Evolutionary conservation across 129 eudicot species (phyloP).

Genomic region (Apium graveolens): DNA sequence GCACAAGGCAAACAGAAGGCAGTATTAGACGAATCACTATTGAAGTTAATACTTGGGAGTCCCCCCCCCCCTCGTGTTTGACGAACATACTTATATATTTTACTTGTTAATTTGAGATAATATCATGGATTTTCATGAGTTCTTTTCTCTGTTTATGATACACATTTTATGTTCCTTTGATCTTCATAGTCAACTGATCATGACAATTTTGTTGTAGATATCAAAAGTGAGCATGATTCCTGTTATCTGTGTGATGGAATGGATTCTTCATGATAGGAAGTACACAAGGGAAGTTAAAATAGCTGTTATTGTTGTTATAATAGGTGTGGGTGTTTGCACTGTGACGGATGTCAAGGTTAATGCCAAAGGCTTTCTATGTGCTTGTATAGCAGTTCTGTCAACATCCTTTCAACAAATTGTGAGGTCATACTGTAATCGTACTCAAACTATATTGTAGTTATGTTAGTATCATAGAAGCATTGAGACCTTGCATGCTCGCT

Average conservation of each 20-base stretch:
- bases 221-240: slow-evolving; percentile 95
- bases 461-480: neutral
- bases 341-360: slow-evolving; percentile 85
- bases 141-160: neutral
- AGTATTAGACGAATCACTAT: neutral
- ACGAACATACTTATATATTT: neutral
- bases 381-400: slow-evolving; percentile 61
- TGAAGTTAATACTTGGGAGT: neutral
- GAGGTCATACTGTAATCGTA: slow-evolving; percentile 18
- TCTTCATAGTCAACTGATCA: neutral
- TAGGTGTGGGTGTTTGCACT: slow-evolving; percentile 90
- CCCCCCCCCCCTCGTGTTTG: neutral
- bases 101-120: neutral
- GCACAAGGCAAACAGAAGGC: neutral
- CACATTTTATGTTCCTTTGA: neutral
- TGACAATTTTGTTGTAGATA: slow-evolving; percentile 36
- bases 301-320: slow-evolving; percentile 64
- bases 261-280: slow-evolving; percentile 54
- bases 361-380: slow-evolving; percentile 71
- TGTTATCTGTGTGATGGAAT: slow-evolving; percentile 75
- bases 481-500: neutral
- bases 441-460: neutral
- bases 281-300: slow-evolving; percentile 58
- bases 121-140: neutral
- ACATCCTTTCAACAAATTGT: slow-evolving; percentile 88